phyloP scores from a whole-genome alignment of 371 early-diverging fungal genomes.

The Neoconidiobolus thromboides region DNA sequence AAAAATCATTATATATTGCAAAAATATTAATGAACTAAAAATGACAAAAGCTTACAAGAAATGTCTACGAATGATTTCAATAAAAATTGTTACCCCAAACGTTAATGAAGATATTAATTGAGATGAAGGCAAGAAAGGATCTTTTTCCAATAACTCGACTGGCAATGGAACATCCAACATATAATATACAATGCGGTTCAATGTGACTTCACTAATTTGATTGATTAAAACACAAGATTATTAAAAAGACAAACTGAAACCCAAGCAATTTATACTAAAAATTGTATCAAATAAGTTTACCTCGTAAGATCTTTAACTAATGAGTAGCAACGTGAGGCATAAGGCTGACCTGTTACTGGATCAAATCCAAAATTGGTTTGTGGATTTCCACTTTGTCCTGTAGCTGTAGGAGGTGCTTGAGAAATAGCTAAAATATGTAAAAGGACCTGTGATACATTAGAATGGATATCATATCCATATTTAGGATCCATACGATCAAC shows the following conservation, averaged over 20 bases:
- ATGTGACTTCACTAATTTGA: conserved; percentile 28
- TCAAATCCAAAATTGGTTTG: conserved; percentile 35
- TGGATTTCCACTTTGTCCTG: conserved; percentile 30
- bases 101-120: conserved; percentile 42
- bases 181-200: conserved; percentile 49
- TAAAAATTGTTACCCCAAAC: conserved; percentile 81
- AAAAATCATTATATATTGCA: not conserved
- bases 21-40: conserved; percentile 10
- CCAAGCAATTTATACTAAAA: not conserved
- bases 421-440: conserved; percentile 80
- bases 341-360: conserved; percentile 4
- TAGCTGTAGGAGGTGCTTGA: conserved; percentile 25
- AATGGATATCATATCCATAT: conserved; percentile 41
- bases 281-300: conserved; percentile 12
- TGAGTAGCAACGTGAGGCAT: conserved; percentile 7
- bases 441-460: conserved; percentile 72
- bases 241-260: not conserved
- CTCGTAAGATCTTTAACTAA: conserved; percentile 66
- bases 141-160: conserved; percentile 23
- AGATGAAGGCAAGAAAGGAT: not conserved
- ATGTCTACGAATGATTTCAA: conserved; percentile 87
- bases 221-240: not conserved
- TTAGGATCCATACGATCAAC: conserved; percentile 58
- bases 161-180: conserved; percentile 72
- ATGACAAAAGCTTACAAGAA: conserved; percentile 26